Base-by-base conservation (phyloP, 2,329 filamentous ascomycete genomes). In the Elsinoe batatas region DNA sequence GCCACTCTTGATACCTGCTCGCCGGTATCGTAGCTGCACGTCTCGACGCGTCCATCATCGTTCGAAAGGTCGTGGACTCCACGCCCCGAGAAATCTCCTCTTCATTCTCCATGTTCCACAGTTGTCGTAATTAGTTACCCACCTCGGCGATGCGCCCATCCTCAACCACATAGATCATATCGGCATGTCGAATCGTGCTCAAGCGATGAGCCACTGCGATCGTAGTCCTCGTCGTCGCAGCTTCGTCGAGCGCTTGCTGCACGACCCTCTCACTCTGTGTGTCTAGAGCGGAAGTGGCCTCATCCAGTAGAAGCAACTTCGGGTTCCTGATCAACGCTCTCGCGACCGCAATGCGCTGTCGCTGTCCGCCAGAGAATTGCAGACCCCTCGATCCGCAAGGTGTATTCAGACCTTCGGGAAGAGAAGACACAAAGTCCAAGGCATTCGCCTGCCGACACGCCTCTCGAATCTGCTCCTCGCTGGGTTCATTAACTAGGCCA, bases 201-300 rank as follows among this genome's bases (percentile, higher is more conserved):
- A 73, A 59, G 2, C 71, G 63, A 64, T 74, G 71, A 4, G 72
- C 71, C 1, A 74, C 68, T 1, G 69, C 70, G 17, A 75, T 65
- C 42, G 69, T 73, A 1, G 70, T 74, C 7, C 71, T 61, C 5
- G 62, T 64, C 6, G 79, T 33, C 61, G 65, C 40, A 74, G 74
- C 72, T 17, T 65, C 60, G 43, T 88, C 83, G 64, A 91, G 81
- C 0, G 85, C 85, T 0, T 73, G 74, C 67, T 91, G 83, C 8
- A 88, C 81, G 1, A 83, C 71, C 59, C 79, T 79, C 65, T 88
- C 85, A 0, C 78, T 82, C 62, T 84, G 78, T 0, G 81, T 82
- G 60, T 88, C 84, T 0, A 88, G 72, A 53, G 73, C 76, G 1
- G 72, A 76, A 0, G 80, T 83, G 2, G 81, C 79, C 64, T 83